Percentiles rank a stretch among this genome's conserved stretches.
phyloP scores from a whole-genome alignment of 352 stramenopile genomes.

The Phytopythium cucurbitacearum region DNA sequence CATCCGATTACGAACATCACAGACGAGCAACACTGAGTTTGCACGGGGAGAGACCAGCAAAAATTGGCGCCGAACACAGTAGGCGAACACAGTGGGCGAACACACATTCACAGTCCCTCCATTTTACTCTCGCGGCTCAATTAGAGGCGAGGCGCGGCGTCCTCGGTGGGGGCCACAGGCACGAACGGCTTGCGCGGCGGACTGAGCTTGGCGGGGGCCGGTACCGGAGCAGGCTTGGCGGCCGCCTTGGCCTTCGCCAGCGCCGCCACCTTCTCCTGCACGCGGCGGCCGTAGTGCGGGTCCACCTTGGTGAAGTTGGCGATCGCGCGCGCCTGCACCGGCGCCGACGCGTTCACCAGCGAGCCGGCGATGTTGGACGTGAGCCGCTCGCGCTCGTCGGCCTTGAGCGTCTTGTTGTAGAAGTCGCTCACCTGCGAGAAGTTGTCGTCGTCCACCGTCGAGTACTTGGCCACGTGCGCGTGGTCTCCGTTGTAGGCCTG shows the following conservation, averaged over 20 bases:
- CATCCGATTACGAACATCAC: no score
- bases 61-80: background rate
- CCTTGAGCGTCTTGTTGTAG: constrained; percentile 78
- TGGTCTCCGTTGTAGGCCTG: constrained; percentile 31
- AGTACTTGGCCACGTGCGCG: constrained; percentile 50
- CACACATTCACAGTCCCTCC: no score
- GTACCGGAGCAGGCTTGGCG: constrained; percentile 33
- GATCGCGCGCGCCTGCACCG: constrained; percentile 80
- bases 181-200: constrained; percentile 55
- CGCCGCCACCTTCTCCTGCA: constrained; percentile 49
- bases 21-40: no score
- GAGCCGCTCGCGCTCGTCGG: constrained; percentile 62
- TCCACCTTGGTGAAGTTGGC: constrained; percentile 88
- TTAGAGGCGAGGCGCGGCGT: constrained; percentile 50
- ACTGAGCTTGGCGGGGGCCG: constrained; percentile 72
- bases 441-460: constrained; percentile 88
- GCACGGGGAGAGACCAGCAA: background rate
- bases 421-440: constrained; percentile 83
- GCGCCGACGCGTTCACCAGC: constrained; percentile 70
- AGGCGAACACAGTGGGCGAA: background rate
- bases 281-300: constrained; percentile 51
- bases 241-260: constrained; percentile 42
- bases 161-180: constrained; percentile 43
- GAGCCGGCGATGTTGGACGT: constrained; percentile 87
- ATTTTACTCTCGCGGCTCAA: background rate